Conservation (phyloP, 192 early-diverging fungal species). For the Backusella westeae region DNA sequence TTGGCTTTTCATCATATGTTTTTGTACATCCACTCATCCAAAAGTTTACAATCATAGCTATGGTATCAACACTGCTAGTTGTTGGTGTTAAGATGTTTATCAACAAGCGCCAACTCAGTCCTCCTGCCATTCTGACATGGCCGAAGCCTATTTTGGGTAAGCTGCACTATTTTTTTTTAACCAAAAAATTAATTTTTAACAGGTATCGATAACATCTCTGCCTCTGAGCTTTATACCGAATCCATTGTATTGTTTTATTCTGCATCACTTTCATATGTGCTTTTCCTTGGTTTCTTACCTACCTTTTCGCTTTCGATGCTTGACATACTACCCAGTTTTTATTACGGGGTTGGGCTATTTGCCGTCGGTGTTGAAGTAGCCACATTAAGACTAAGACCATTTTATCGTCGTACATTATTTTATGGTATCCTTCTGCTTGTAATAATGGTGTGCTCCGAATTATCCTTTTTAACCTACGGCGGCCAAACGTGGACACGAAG, state of each 20-base stretch:
- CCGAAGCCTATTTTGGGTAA: neutral
- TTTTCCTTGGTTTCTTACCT: neutral
- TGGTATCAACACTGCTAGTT: neutral
- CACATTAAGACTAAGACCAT: neutral
- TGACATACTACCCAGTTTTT: neutral
- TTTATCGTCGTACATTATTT: neutral
- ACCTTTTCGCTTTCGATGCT: neutral
- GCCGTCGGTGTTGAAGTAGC: neutral
- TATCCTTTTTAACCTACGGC: slow-evolving; percentile 12
- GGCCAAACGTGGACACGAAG: neutral
- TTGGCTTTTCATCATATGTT: slow-evolving; percentile 11
- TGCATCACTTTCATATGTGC: neutral
- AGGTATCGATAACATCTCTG: neutral
- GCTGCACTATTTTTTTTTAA: neutral
- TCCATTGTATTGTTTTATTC: slow-evolving; percentile 16
- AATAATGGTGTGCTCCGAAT: neutral
- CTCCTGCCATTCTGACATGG: neutral
- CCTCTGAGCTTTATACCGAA: neutral
- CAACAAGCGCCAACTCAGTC: neutral
- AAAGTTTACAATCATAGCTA: neutral
- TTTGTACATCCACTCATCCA: slow-evolving; percentile 14
- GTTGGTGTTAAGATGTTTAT: neutral
- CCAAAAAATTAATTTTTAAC: neutral
- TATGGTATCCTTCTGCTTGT: neutral
- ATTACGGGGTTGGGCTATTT: neutral